These are phyloP conservation scores for Bryoglossum gracile DNA, from an alignment of 495 filamentous ascomycete species.

Conservation along the genomic window DNA sequence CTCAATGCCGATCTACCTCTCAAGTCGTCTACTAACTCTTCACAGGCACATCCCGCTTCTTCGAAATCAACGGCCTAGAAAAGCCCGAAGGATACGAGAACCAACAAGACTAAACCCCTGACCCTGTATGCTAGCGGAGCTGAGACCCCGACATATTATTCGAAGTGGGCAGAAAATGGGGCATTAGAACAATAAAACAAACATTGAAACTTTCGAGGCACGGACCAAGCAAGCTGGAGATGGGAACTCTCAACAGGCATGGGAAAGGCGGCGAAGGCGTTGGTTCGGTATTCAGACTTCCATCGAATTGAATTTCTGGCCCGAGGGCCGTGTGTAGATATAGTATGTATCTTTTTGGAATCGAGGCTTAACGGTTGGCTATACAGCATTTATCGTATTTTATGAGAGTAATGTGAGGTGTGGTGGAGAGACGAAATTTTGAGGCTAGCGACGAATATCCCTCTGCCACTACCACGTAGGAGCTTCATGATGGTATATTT, in stretches of 20 bases:
- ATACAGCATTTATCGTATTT: too few species aligned
- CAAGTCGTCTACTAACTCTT: constrained; percentile 11
- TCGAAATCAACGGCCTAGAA: constrained; percentile 66
- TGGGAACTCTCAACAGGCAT: neutral
- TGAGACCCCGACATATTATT: neutral
- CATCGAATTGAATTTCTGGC: neutral
- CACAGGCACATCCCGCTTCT: constrained; percentile 71
- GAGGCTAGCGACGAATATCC: too few species aligned
- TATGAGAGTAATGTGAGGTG: too few species aligned
- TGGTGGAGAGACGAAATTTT: too few species aligned
- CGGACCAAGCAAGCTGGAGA: too few species aligned
- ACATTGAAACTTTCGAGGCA: neutral
- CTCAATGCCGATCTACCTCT: neutral
- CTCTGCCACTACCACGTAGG: too few species aligned
- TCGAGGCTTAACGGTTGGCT: too few species aligned
- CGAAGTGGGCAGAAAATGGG: neutral
- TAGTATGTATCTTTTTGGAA: too few species aligned
- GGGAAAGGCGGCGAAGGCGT: neutral
- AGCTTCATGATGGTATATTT: too few species aligned
- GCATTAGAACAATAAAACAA: neutral
- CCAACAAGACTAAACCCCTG: constrained; percentile 55
- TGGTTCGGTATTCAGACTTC: neutral
- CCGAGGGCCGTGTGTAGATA: neutral
- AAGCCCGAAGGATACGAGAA: constrained; percentile 79
- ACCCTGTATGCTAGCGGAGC: too few species aligned